These are phyloP conservation scores for Crucibulum parvulum DNA, from an alignment of 1,284 basidiomycete species.

Conservation along the genomic window DNA sequence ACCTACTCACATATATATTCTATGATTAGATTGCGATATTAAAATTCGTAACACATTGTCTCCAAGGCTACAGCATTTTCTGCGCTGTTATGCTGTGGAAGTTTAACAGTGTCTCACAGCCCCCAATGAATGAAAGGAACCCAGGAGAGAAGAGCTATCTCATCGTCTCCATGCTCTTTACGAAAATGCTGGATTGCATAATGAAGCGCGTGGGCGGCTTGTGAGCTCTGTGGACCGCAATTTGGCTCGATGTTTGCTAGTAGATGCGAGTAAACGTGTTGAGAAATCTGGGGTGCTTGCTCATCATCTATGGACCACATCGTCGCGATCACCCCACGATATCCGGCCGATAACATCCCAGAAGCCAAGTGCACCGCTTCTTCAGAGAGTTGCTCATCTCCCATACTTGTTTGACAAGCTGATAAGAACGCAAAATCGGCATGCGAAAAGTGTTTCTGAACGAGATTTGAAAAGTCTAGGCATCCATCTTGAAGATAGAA, in stretches of 20 bases:
- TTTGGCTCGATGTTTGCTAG: neutral
- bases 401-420: conserved; percentile 18
- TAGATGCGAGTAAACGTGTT: conserved; percentile 13
- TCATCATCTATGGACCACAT: conserved; percentile 21
- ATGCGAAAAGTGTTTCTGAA: conserved; percentile 3
- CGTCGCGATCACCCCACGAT: conserved; percentile 19
- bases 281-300: conserved; percentile 11
- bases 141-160: conserved; percentile 9
- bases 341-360: conserved; percentile 20
- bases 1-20: too few species aligned
- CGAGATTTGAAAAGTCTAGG: conserved; percentile 9
- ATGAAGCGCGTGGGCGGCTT: conserved; percentile 12
- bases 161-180: conserved; percentile 6
- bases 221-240: neutral
- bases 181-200: conserved; percentile 9
- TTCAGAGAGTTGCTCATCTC: conserved; percentile 9
- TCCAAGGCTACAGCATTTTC: too few species aligned
- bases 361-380: conserved; percentile 21
- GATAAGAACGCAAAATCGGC: conserved; percentile 15
- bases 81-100: too few species aligned
- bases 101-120: neutral
- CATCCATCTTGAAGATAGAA: conserved; percentile 14
- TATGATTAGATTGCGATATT: too few species aligned
- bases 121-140: conserved; percentile 17
- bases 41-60: too few species aligned